These are phyloP conservation scores for Globisporangium acanthophoron DNA, from an alignment of 352 stramenopile species.

Conservation along the genomic window DNA sequence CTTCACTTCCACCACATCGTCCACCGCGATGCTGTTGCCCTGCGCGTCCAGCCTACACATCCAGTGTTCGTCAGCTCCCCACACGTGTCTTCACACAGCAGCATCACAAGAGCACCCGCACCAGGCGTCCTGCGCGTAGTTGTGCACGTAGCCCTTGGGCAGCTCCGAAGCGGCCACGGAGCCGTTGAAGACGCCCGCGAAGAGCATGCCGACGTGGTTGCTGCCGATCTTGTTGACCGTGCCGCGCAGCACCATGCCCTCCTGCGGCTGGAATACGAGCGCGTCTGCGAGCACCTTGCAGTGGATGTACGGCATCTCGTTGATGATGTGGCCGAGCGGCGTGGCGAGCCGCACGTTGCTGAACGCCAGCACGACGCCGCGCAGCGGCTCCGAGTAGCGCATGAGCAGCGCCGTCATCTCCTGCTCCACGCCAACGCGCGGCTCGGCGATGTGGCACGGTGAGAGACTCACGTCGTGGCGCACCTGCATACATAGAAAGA, in stretches of 20 bases:
- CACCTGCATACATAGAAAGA: constrained; percentile 16
- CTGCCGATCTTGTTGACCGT: constrained; percentile 83
- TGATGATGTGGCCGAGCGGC: constrained; percentile 66
- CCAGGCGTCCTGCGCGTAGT: constrained; percentile 75
- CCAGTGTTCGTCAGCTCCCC: background rate
- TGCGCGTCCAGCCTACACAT: constrained; percentile 39
- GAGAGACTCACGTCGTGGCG: constrained; percentile 68
- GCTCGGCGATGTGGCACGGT: constrained; percentile 63
- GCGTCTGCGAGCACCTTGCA: constrained; percentile 66
- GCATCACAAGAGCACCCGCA: constrained; percentile 14
- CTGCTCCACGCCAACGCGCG: constrained; percentile 67
- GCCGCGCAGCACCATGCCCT: constrained; percentile 59
- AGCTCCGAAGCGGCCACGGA: constrained; percentile 71
- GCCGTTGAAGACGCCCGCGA: constrained; percentile 78
- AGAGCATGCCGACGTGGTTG: constrained; percentile 83
- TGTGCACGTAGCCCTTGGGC: constrained; percentile 73
- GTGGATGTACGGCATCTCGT: constrained; percentile 83
- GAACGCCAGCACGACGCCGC: constrained; percentile 72
- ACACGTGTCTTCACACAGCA: background rate
- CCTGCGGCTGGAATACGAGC: constrained; percentile 63
- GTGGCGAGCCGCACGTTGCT: constrained; percentile 54
- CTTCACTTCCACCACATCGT: constrained; percentile 61
- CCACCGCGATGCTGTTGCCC: constrained; percentile 50
- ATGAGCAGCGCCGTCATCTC: constrained; percentile 70
- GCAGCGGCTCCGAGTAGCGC: constrained; percentile 69